Percentiles rank a stretch among this genome's conserved stretches.
Evolutionary conservation across 331 rosid species (phyloP).

Genomic region (Arachis monticola): DNA sequence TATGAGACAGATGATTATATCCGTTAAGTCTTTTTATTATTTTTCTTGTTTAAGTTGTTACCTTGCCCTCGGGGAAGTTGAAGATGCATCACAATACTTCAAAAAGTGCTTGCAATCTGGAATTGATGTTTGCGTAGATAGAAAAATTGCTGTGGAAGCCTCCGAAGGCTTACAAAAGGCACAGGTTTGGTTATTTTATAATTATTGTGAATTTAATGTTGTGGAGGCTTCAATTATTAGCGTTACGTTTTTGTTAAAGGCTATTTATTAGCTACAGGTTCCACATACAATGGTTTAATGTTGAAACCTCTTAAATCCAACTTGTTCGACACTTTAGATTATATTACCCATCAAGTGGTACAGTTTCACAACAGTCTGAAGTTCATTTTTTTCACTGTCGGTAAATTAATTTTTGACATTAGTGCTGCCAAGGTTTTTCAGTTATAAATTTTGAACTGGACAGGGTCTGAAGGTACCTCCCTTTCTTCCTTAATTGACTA

Average conservation of each 20-base stretch:
- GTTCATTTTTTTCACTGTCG: slow-evolving; percentile 5
- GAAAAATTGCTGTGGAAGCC: slow-evolving; percentile 85
- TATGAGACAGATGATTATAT: slow-evolving; percentile 28
- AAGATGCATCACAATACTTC: slow-evolving; percentile 69
- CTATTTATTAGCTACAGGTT: slow-evolving; percentile 36
- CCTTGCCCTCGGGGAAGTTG: slow-evolving; percentile 92
- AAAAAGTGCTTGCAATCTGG: slow-evolving; percentile 85
- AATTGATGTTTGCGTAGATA: slow-evolving; percentile 76
- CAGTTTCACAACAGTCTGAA: not conserved
- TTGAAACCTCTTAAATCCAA: slow-evolving; percentile 4
- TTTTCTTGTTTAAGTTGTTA: slow-evolving; percentile 66
- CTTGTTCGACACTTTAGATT: not conserved
- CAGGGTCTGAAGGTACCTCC: slow-evolving; percentile 18
- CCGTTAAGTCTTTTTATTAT: slow-evolving; percentile 38
- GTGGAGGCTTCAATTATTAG: slow-evolving; percentile 21
- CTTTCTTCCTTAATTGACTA: slow-evolving; percentile 41
- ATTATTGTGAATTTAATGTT: slow-evolving; percentile 25
- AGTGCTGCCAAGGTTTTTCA: slow-evolving; percentile 10
- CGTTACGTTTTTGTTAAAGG: not conserved
- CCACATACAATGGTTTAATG: slow-evolving; percentile 12
- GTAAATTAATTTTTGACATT: not conserved
- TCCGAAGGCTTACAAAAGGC: slow-evolving; percentile 91
- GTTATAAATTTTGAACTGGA: slow-evolving; percentile 21
- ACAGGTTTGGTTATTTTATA: slow-evolving; percentile 58
- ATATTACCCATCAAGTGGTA: slow-evolving; percentile 16